phyloP scores from a whole-genome alignment of 2,329 filamentous ascomycete species.

The Colletotrichum sp. region DNA sequence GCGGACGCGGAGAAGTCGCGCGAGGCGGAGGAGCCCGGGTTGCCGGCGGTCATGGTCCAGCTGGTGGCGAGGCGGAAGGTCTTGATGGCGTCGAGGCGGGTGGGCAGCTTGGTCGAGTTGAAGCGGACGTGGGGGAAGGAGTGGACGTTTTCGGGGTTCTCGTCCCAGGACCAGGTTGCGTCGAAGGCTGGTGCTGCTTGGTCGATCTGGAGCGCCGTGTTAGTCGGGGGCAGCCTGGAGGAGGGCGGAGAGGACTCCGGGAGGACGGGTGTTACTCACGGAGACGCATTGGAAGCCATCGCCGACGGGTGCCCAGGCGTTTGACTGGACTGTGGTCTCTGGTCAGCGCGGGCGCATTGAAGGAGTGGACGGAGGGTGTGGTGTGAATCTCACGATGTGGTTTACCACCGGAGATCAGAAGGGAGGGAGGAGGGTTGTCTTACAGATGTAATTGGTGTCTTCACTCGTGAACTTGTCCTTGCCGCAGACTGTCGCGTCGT shows the following conservation, averaged over 20 bases:
- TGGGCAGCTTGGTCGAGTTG: slow-evolving; percentile 27
- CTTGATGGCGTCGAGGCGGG: slow-evolving; percentile 31
- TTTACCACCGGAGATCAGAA: background rate
- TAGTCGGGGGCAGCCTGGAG: background rate
- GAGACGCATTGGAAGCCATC: slow-evolving; percentile 33
- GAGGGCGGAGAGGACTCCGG: background rate
- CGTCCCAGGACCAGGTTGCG: slow-evolving; percentile 35
- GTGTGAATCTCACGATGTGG: background rate
- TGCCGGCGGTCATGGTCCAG: slow-evolving; percentile 33
- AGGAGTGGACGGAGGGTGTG: rapidly evolving
- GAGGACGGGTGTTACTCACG: slow-evolving; percentile 20
- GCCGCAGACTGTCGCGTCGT: slow-evolving; percentile 32
- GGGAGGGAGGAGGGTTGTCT: background rate
- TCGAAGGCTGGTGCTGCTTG: slow-evolving; percentile 32
- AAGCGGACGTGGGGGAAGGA: slow-evolving; percentile 38
- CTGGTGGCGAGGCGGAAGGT: slow-evolving; percentile 27
- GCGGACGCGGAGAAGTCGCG: slow-evolving; percentile 18
- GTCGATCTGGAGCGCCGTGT: slow-evolving; percentile 22
- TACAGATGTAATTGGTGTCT: slow-evolving; percentile 27
- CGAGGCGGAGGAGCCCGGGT: slow-evolving; percentile 22
- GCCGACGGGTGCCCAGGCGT: slow-evolving; percentile 33
- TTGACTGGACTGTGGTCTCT: slow-evolving; percentile 28
- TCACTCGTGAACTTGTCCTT: slow-evolving; percentile 28
- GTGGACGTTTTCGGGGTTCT: slow-evolving; percentile 29
- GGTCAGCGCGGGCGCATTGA: background rate